These are phyloP conservation scores for Cladosporium colombiae DNA, from an alignment of 2,329 filamentous ascomycete species.

Conservation along the genomic window DNA sequence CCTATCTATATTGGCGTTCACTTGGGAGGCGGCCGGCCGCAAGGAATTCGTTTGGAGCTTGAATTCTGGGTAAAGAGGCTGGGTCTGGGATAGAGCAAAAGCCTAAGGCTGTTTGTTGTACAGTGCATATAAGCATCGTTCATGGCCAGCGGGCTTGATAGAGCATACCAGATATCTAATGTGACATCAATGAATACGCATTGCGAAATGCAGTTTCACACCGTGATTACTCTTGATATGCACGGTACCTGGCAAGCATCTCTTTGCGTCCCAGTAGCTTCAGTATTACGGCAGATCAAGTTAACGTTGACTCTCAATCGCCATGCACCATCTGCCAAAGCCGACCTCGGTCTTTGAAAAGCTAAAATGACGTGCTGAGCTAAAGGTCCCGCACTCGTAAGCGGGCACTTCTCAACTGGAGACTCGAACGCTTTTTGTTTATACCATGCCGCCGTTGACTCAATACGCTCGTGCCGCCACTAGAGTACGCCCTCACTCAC, in stretches of 20 bases:
- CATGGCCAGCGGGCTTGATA: background rate
- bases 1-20: constrained; percentile 8
- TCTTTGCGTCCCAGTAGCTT: background rate
- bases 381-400: constrained; percentile 15
- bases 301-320: background rate
- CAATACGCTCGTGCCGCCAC: background rate
- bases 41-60: background rate
- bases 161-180: background rate
- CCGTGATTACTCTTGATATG: background rate
- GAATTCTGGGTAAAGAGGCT: background rate
- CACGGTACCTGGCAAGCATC: background rate
- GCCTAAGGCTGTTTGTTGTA: constrained; percentile 1
- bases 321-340: background rate
- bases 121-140: constrained; percentile 1
- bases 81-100: background rate
- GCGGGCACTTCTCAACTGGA: constrained; percentile 11
- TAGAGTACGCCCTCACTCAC: background rate
- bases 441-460: constrained; percentile 14
- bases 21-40: constrained; percentile 2
- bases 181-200: background rate
- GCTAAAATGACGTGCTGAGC: constrained; percentile 18
- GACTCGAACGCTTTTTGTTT: constrained; percentile 6
- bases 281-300: background rate
- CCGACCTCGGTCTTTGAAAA: constrained; percentile 18
- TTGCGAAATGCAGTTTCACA: background rate